Conservation (phyloP, 768 basidiomycete genomes). For the Brasilioporus rufonigricans region DNA sequence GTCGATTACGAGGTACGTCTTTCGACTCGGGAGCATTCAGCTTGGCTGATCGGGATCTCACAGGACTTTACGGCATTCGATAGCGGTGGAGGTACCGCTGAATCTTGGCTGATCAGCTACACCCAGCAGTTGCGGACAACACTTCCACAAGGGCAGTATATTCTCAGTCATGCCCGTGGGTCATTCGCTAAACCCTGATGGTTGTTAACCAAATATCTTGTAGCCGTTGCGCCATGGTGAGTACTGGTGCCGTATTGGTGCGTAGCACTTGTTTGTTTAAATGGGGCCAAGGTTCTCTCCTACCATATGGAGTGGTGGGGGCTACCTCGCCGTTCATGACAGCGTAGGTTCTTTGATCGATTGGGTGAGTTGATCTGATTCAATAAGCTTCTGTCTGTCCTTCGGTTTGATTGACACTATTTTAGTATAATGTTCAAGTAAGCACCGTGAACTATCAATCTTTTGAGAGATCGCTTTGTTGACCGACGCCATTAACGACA, state of each 20-base stretch:
- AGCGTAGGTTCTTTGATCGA: conserved; percentile 31
- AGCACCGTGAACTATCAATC: too few species aligned
- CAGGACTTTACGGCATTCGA: conserved; percentile 35
- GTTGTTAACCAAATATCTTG: neutral
- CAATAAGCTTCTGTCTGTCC: neutral
- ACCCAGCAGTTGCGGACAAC: too few species aligned
- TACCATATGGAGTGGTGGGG: conserved; percentile 23
- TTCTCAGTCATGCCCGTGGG: conserved; percentile 36
- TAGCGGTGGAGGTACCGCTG: conserved; percentile 35
- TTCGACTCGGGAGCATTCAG: neutral
- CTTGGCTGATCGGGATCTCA: neutral
- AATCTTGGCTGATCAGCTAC: conserved; percentile 34
- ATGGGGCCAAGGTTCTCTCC: conserved; percentile 19
- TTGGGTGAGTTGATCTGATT: neutral
- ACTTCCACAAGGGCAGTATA: conserved; percentile 35
- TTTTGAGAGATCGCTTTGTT: too few species aligned
- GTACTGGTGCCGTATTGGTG: neutral
- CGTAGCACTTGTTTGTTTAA: neutral
- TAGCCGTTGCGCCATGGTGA: conserved; percentile 21
- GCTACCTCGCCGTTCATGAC: conserved; percentile 35
- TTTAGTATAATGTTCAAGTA: conserved; percentile 40
- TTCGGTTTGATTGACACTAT: too few species aligned
- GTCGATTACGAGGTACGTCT: conserved; percentile 47
- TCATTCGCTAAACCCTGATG: conserved; percentile 2
- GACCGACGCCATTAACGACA: too few species aligned